Evolutionary conservation across 139 green algal species (phyloP), one percentile per base, ranked within the genome.

Genomic region (Nannochloris sp.): DNA sequence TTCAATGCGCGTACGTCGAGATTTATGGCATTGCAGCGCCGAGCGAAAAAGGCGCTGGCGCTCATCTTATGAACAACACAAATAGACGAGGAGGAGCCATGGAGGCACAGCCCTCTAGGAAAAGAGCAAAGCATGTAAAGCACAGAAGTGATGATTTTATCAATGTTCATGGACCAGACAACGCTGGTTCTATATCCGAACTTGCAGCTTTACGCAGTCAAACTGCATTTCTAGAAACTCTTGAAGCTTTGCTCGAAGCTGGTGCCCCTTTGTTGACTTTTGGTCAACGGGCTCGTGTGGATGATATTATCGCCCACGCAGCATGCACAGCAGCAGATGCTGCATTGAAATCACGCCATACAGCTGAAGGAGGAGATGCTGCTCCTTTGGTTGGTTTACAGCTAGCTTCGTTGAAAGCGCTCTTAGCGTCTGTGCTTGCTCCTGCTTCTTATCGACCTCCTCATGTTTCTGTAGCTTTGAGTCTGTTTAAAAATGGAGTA

Each of bases 391-490:
- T 29, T 29, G 23, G 37, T 2, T 36, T 85, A 31, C 77, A 75
- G 24, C 33, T 75, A 29, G 68, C 80, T 4, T 73, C 82, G 4
- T 55, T 68, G 8, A 48, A 55, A 19, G 70, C 74, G n/a, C 77
- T 88, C 44, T 56, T 83, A 27, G 68, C 77, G 0, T 82, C 71
- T 10, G 48, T 88, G 59, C 66, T 84, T 56, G 75, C 76, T 51
- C 78, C 82, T 0, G 58, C 34, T 30, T 45, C 59, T 14, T 70
- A 79, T 57, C 67, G 71, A 3, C 80, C 74, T 10, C 64, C 71
- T 4, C 78, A 81, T 65, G 68, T 88, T 10, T 33, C 71, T 1
- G 44, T 72, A 13, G 80, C 75, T 2, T 46, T 87, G 33, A 37
- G 34, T 30, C 65, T 87, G 47, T 77, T 81, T 39, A 46, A n/a